Evolutionary conservation across 495 filamentous ascomycete species (phyloP).

Genomic region (Penicillium herquei): DNA sequence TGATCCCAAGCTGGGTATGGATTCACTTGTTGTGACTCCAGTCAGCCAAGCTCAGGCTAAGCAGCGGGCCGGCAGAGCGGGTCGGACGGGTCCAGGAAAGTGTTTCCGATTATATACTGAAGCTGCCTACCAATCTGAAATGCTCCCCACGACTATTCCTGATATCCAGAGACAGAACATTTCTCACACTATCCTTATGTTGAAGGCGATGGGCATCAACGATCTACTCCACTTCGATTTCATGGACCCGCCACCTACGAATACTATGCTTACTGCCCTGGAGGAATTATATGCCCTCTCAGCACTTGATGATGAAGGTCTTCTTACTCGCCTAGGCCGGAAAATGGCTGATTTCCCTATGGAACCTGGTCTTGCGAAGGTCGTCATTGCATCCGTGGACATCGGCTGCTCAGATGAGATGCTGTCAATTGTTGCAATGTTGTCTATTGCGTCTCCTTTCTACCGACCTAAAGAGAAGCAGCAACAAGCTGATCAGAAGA

Average conservation of each 20-base stretch:
- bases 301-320: conserved; percentile 93
- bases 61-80: conserved; percentile 89
- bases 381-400: conserved; percentile 82
- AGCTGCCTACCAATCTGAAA: conserved; percentile 91
- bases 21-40: conserved; percentile 89
- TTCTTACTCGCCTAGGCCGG: conserved; percentile 85
- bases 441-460: conserved; percentile 80
- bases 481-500: conserved; percentile 93
- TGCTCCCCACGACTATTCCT: conserved; percentile 92
- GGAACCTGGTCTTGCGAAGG: conserved; percentile 85
- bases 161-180: conserved; percentile 97
- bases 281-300: conserved; percentile 93
- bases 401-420: conserved; percentile 91
- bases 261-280: conserved; percentile 94
- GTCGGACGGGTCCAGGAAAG: conserved; percentile 93
- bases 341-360: conserved; percentile 99
- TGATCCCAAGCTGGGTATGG: conserved; percentile 97
- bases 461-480: conserved; percentile 97
- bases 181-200: conserved; percentile 93
- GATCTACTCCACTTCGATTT: conserved; percentile 97
- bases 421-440: conserved; percentile 92
- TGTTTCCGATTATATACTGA: conserved; percentile 97
- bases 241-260: conserved; percentile 96
- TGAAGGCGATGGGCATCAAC: conserved; percentile 99
- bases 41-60: conserved; percentile 97